Conservation (phyloP, 345 rosid species). For the Salix brachista region DNA sequence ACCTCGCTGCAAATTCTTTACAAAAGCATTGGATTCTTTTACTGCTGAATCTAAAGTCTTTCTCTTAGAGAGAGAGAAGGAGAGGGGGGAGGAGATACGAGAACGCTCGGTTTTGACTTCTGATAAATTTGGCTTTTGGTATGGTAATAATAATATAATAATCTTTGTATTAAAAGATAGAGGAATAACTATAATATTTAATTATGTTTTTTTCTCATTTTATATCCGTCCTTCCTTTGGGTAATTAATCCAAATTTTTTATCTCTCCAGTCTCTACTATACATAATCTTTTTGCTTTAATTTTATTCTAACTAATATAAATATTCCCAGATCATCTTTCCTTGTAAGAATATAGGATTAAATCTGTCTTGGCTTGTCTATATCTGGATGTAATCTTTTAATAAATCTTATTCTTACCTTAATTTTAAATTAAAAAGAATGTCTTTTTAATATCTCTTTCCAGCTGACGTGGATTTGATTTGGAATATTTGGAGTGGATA, state of each 20-base stretch:
- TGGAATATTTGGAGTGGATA: conserved; percentile 4
- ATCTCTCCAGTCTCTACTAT: too few relatives aligned
- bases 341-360: too few relatives aligned
- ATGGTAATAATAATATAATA: background rate
- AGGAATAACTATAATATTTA: too few relatives aligned
- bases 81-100: background rate
- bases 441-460: background rate
- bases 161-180: background rate
- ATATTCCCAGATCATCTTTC: too few relatives aligned
- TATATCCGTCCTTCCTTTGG: too few relatives aligned
- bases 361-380: too few relatives aligned
- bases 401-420: background rate
- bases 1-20: conserved; percentile 13
- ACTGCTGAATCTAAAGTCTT: background rate
- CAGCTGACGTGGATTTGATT: conserved; percentile 23
- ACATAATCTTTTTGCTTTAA: too few relatives aligned
- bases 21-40: background rate
- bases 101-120: background rate
- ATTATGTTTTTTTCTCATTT: too few relatives aligned
- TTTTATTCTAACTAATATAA: too few relatives aligned
- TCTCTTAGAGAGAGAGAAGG: background rate
- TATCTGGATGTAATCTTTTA: too few relatives aligned
- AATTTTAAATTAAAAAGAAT: too few relatives aligned
- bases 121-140: background rate
- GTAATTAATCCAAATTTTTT: too few relatives aligned